Percentiles rank a stretch among this genome's conserved stretches.
Evolutionary conservation across 2,329 filamentous ascomycete genomes (phyloP).

Genomic region (Exserohilum turcica): DNA sequence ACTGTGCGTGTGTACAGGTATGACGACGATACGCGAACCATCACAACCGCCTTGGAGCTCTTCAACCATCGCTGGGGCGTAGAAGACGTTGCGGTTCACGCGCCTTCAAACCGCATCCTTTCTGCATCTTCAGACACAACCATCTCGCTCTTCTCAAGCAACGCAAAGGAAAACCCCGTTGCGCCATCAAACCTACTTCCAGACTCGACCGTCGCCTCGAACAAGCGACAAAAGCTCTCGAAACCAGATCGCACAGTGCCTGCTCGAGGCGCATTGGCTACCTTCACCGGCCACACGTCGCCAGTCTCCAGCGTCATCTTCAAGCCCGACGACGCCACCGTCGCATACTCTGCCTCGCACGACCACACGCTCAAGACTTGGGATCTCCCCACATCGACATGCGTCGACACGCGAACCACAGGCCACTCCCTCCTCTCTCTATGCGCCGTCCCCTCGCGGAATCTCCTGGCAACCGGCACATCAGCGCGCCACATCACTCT

Average conservation of each 20-base stretch:
- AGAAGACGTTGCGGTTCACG: slow-evolving; percentile 75
- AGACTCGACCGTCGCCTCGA: slow-evolving; percentile 63
- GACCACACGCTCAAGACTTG: slow-evolving; percentile 91
- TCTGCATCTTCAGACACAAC: slow-evolving; percentile 83
- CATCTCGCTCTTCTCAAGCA: slow-evolving; percentile 87
- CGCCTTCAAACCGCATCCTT: slow-evolving; percentile 75
- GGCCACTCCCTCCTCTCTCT: slow-evolving; percentile 83
- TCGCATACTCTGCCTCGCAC: slow-evolving; percentile 88
- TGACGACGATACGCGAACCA: slow-evolving; percentile 64
- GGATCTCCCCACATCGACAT: slow-evolving; percentile 79
- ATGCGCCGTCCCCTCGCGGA: slow-evolving; percentile 69
- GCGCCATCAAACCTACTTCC: slow-evolving; percentile 73
- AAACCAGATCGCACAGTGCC: slow-evolving; percentile 65
- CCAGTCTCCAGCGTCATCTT: slow-evolving; percentile 82
- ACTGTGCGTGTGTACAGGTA: slow-evolving; percentile 92
- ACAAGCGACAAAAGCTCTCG: slow-evolving; percentile 76
- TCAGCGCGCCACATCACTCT: slow-evolving; percentile 86
- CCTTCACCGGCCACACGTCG: slow-evolving; percentile 73
- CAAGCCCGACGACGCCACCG: slow-evolving; percentile 80
- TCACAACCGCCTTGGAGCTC: slow-evolving; percentile 78
- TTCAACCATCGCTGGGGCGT: slow-evolving; percentile 80
- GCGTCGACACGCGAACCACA: slow-evolving; percentile 82
- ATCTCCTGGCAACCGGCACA: slow-evolving; percentile 74
- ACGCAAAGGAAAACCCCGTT: slow-evolving; percentile 74
- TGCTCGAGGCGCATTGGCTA: slow-evolving; percentile 77